Conservation (phyloP, 2,329 filamentous ascomycete species). For the Neopestalotiopsis sp. region DNA sequence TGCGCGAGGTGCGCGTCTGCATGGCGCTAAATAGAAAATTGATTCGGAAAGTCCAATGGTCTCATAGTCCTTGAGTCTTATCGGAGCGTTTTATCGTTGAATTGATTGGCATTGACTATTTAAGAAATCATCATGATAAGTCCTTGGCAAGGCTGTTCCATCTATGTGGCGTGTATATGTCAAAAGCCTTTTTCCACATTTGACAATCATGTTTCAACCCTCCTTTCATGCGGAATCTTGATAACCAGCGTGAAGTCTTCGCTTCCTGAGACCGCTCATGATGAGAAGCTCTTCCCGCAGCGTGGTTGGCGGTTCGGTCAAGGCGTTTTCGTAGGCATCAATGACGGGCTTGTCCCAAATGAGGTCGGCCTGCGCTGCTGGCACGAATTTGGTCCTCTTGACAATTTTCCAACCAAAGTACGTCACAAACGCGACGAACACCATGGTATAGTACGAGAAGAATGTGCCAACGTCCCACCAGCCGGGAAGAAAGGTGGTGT, state of each 20-base stretch:
- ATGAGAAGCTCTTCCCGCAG: constrained; percentile 53
- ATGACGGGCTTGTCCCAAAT: constrained; percentile 66
- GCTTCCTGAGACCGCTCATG: constrained; percentile 41
- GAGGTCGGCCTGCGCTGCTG: constrained; percentile 62
- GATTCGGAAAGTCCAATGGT: too few species aligned
- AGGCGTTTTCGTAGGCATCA: constrained; percentile 56
- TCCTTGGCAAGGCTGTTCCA: too few species aligned
- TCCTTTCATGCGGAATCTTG: not conserved
- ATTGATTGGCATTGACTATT: too few species aligned
- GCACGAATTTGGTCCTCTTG: constrained; percentile 67
- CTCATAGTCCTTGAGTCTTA: too few species aligned
- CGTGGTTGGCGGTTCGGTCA: constrained; percentile 48
- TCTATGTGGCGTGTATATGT: too few species aligned
- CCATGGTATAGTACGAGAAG: constrained; percentile 57
- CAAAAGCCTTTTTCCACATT: too few species aligned
- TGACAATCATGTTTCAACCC: too few species aligned
- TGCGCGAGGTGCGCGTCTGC: too few species aligned
- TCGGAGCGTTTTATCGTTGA: too few species aligned
- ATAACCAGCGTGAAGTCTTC: constrained; percentile 29
- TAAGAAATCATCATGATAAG: too few species aligned
- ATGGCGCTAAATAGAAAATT: too few species aligned
- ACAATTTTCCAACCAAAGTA: constrained; percentile 67
- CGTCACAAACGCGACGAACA: constrained; percentile 57
- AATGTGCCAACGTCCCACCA: constrained; percentile 41
- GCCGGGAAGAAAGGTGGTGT: constrained; percentile 51